phyloP scores from a whole-genome alignment of 2,329 filamentous ascomycete genomes.

The Arthrinium phaeospermum region DNA sequence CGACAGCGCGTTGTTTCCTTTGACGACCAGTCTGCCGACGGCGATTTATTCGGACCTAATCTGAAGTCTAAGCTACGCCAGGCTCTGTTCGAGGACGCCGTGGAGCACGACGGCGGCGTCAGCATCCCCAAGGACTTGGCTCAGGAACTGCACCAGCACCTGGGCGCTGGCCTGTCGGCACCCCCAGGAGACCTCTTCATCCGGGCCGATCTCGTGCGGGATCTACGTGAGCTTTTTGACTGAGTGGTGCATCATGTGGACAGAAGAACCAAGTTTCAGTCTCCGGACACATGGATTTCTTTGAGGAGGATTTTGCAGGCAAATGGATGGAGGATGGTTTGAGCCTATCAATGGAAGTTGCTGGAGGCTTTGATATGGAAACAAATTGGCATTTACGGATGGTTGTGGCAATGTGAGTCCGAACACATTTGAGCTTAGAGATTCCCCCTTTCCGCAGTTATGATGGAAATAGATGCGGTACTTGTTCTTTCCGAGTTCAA shows the following conservation, averaged over 20 bases:
- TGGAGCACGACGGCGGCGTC: background rate
- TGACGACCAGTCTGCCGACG: background rate
- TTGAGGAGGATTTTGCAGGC: background rate
- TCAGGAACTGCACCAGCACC: background rate
- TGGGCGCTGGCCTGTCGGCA: constrained; percentile 7
- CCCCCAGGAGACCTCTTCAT: constrained; percentile 11
- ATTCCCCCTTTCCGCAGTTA: background rate
- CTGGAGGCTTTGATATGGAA: background rate
- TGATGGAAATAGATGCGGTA: background rate
- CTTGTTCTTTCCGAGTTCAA: background rate
- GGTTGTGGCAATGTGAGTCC: background rate
- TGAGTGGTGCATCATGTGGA: background rate
- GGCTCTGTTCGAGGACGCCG: background rate
- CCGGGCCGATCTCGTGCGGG: background rate
- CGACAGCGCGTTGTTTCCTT: background rate
- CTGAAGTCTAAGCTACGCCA: constrained; percentile 6
- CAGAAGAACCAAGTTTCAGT: background rate
- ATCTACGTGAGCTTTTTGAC: background rate
- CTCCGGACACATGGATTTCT: background rate
- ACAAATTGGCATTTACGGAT: background rate
- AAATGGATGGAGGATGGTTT: background rate
- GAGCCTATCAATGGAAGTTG: background rate
- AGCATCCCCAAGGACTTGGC: background rate
- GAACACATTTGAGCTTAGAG: background rate
- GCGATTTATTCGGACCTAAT: background rate